Evolutionary conservation across 305 asterid species (phyloP), one percentile per base, ranked within the genome.

Genomic region (Andrographis paniculata): DNA sequence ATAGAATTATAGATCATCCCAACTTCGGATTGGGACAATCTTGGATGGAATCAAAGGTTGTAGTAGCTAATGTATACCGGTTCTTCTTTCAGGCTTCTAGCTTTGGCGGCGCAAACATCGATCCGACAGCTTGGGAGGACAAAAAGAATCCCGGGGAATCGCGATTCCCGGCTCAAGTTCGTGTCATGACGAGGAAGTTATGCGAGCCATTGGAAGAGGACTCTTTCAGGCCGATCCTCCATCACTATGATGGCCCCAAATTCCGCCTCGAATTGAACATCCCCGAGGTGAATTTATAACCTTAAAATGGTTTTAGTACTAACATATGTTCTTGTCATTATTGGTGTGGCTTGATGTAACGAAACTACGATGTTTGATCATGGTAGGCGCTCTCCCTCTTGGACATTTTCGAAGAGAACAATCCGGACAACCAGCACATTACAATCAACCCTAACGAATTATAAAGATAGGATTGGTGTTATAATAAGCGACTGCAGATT

Each of bases 51-150:
- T n/a, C n/a, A n/a, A n/a, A n/a, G n/a, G n/a, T n/a, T n/a, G n/a
- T n/a, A n/a, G n/a, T n/a, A n/a, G n/a, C 33, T 8, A 12, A 13
- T 6, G n/a, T 9, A 33, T 18, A 0, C 20, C 24, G 2, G 31
- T 46, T 17, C 51, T 31, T 31, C 12, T 20, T 56, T 30, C 74
- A 88, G 97, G 99, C 99, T 54, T 78, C 95, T 18, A 84, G 94
- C 67, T 92, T 92, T 71, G 95, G 96, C 47, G 99, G 97, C 18
- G 74, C 94, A 1, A 87, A 92, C 42, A 87, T 92, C 42, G 99
- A 92, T 59, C 95, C 99, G 6, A 39, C 92, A 1, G 99, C 99
- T 47, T 92, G 99, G 97, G 99, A 87, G 74, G 99, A 92, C 74
- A 92, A 92, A 85, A 92, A 92, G 57, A 87, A 81, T 64, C 78